These are phyloP conservation scores for Aspergillus sparsus DNA, from an alignment of 495 filamentous ascomycete genomes.

Conservation along the genomic window DNA sequence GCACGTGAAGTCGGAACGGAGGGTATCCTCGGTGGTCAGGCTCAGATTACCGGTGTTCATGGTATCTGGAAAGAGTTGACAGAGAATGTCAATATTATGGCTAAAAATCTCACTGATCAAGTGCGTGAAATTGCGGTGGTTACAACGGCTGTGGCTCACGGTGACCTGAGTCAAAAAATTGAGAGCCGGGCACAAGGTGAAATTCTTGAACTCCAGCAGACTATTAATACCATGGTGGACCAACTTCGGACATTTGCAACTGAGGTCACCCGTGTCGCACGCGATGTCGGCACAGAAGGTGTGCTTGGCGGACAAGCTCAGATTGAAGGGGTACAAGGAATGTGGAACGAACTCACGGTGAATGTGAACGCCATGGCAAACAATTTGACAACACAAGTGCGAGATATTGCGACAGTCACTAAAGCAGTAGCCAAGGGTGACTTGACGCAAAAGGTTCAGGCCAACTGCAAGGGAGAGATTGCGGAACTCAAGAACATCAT, in stretches of 20 bases:
- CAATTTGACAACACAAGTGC: constrained; percentile 95
- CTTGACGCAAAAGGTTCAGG: constrained; percentile 94
- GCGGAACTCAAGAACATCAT: constrained; percentile 94
- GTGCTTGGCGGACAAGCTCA: constrained; percentile 95
- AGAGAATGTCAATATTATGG: constrained; percentile 98
- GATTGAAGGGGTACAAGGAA: constrained; percentile 81
- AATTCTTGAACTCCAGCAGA: constrained; percentile 94
- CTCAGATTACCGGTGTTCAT: constrained; percentile 89
- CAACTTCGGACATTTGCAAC: constrained; percentile 96
- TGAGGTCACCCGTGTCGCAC: constrained; percentile 93
- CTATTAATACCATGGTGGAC: constrained; percentile 99
- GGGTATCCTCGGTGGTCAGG: constrained; percentile 94
- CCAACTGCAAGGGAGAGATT: constrained; percentile 95
- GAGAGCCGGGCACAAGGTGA: constrained; percentile 92
- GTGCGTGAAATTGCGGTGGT: constrained; percentile 97
- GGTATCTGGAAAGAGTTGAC: constrained; percentile 99
- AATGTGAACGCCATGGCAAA: constrained; percentile 99
- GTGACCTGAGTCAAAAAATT: constrained; percentile 95
- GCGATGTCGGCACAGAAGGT: constrained; percentile 97
- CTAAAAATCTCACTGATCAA: constrained; percentile 77
- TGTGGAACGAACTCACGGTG: constrained; percentile 96
- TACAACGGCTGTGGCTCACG: constrained; percentile 94
- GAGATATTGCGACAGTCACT: constrained; percentile 98
- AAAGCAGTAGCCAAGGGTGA: constrained; percentile 96
- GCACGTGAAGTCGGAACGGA: constrained; percentile 97